These are phyloP conservation scores for Nitzschia inconspicua DNA, from an alignment of 108 stramenopile species.

Conservation along the genomic window DNA sequence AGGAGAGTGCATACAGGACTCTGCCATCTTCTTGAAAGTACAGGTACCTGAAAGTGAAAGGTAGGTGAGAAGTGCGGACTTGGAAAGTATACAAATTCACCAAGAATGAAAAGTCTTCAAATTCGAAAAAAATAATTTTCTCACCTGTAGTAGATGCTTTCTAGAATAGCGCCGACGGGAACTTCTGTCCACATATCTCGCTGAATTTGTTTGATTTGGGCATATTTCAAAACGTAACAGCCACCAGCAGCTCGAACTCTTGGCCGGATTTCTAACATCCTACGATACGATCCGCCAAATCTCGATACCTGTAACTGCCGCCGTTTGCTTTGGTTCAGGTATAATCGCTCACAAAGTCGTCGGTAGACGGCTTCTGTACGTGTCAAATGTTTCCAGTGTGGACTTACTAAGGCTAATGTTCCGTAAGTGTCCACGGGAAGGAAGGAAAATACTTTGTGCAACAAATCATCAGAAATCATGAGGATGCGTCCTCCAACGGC, in stretches of 20 bases:
- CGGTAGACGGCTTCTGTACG: conserved; percentile 71
- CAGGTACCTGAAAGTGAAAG: too few species aligned
- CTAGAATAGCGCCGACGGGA: conserved; percentile 75
- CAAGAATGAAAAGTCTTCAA: too few species aligned
- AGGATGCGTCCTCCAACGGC: conserved; percentile 51
- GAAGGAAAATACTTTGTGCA: conserved; percentile 62
- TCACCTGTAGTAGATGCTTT: conserved; percentile 60
- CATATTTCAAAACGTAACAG: conserved; percentile 69
- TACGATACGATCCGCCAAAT: conserved; percentile 66
- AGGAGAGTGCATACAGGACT: conserved; percentile 71
- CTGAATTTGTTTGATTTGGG: conserved; percentile 52
- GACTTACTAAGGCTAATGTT: conserved; percentile 56
- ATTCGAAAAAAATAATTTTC: too few species aligned
- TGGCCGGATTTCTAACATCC: conserved; percentile 71
- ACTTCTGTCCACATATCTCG: conserved; percentile 86
- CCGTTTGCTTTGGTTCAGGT: conserved; percentile 71
- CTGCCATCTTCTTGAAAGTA: conserved; percentile 84
- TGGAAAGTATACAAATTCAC: too few species aligned
- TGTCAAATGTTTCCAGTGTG: conserved; percentile 75
- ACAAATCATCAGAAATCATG: conserved; percentile 67
- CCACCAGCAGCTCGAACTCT: conserved; percentile 73
- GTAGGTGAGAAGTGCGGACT: too few species aligned
- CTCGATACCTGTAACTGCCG: conserved; percentile 54
- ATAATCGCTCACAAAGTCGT: conserved; percentile 64
- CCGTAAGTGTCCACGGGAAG: conserved; percentile 66